These are phyloP conservation scores for Neonothopanus nambi DNA, from an alignment of 1,284 basidiomycete genomes.

Conservation along the genomic window DNA sequence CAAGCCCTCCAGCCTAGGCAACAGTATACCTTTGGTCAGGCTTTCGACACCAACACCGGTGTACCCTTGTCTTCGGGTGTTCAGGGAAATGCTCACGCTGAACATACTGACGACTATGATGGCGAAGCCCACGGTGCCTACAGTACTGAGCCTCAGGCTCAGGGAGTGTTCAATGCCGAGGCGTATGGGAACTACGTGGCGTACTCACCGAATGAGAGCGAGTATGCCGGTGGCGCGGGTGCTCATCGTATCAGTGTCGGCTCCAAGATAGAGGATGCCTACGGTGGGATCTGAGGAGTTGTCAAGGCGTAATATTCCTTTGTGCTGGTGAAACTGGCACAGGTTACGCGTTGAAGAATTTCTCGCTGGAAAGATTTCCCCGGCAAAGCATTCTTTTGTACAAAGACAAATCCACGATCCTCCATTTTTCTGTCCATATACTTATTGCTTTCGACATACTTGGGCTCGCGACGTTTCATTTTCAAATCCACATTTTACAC, in stretches of 20 bases:
- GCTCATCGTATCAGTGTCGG: slow-evolving; percentile 20
- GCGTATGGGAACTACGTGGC: slow-evolving; percentile 39
- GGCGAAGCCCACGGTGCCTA: slow-evolving; percentile 31
- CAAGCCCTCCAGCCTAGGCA: slow-evolving; percentile 35
- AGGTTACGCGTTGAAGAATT: too few relatives aligned
- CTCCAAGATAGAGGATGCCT: slow-evolving; percentile 9
- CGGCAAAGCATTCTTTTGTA: too few relatives aligned
- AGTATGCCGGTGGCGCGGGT: slow-evolving; percentile 12
- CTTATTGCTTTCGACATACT: too few relatives aligned
- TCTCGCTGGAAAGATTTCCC: too few relatives aligned
- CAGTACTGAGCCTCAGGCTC: slow-evolving; percentile 37
- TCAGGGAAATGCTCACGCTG: slow-evolving; percentile 12
- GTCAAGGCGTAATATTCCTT: too few relatives aligned
- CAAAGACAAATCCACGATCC: too few relatives aligned
- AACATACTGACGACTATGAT: slow-evolving; percentile 24
- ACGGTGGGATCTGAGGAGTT: slow-evolving; percentile 13
- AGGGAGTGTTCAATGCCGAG: slow-evolving; percentile 37
- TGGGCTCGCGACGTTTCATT: too few relatives aligned
- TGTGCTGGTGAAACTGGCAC: too few relatives aligned
- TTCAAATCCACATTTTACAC: too few relatives aligned
- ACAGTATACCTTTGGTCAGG: slow-evolving; percentile 39
- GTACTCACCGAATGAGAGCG: slow-evolving; percentile 23
- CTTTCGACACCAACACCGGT: neutral
- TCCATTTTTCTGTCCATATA: too few relatives aligned
- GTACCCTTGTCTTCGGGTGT: neutral